Percentiles rank a stretch among this genome's conserved stretches.
phyloP scores from a whole-genome alignment of 306 rosid genomes.

The Cotoneaster glaucophyllus region DNA sequence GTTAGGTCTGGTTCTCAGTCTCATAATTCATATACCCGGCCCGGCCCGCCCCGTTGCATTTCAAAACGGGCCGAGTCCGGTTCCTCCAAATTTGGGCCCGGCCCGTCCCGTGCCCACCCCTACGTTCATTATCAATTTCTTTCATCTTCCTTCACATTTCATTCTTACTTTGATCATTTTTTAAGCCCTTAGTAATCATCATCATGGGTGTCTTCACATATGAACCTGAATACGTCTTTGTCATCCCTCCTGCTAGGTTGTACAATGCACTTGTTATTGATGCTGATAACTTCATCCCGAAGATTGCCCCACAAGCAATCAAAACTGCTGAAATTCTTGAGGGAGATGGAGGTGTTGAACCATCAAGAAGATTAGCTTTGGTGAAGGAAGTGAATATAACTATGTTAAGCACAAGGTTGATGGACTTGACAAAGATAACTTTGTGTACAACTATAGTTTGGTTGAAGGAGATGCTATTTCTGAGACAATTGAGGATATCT shows the following conservation, averaged over 20 bases:
- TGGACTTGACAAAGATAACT: slow-evolving; percentile 29
- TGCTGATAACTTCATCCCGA: neutral
- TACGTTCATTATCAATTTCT: neutral
- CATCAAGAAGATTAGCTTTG: slow-evolving; percentile 33
- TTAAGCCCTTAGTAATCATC: neutral
- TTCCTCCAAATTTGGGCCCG: too few relatives aligned
- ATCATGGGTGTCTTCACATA: slow-evolving; percentile 29
- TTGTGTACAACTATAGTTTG: slow-evolving; percentile 35
- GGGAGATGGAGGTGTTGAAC: too few relatives aligned
- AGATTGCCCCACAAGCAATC: too few relatives aligned
- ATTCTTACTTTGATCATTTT: neutral
- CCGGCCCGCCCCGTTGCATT: too few relatives aligned
- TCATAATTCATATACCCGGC: too few relatives aligned
- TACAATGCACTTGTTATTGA: slow-evolving; percentile 44
- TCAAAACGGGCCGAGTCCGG: too few relatives aligned
- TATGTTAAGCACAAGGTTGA: slow-evolving; percentile 41
- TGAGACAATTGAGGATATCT: slow-evolving; percentile 24
- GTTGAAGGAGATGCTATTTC: slow-evolving; percentile 27
- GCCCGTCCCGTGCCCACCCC: too few relatives aligned
- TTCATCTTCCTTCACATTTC: neutral
- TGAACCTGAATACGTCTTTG: neutral
- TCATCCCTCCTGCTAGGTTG: slow-evolving; percentile 19
- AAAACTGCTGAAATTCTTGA: too few relatives aligned
- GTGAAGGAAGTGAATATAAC: slow-evolving; percentile 28
- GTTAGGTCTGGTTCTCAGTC: too few relatives aligned